These are phyloP conservation scores for Tetrapisispora phaffii DNA, from an alignment of 805 yeast species.

Conservation along the genomic window DNA sequence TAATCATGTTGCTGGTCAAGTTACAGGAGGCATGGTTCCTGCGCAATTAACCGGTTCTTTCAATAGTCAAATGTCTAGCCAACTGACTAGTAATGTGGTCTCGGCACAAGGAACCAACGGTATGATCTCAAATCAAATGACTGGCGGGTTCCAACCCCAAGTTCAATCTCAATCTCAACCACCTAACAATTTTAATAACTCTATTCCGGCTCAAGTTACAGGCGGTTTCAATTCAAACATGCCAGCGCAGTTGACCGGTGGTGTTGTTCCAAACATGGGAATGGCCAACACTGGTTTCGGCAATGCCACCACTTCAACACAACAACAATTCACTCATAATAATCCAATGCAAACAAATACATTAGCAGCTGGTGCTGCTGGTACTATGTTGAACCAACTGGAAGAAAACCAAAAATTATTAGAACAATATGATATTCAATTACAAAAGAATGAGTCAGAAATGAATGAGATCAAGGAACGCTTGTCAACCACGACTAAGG, in stretches of 20 bases:
- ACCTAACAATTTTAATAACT: not conserved
- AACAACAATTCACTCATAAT: not conserved
- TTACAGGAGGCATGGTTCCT: not conserved
- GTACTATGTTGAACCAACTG: not conserved
- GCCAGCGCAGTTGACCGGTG: slow-evolving; percentile 2
- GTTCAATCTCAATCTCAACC: not conserved
- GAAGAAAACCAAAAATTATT: slow-evolving; percentile 61
- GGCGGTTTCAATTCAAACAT: slow-evolving; percentile 1
- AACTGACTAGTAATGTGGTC: not conserved
- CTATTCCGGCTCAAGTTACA: not conserved
- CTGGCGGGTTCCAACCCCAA: not conserved
- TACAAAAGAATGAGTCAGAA: slow-evolving; percentile 71
- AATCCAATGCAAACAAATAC: not conserved
- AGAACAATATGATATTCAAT: slow-evolving; percentile 80
- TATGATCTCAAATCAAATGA: not conserved
- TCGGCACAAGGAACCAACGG: not conserved
- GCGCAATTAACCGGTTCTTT: not conserved
- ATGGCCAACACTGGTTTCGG: not conserved
- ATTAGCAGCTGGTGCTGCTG: not conserved
- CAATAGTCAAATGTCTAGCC: not conserved
- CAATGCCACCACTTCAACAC: not conserved
- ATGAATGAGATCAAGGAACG: slow-evolving; percentile 54
- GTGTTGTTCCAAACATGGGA: not conserved
- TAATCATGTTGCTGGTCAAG: not conserved
- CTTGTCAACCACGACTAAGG: slow-evolving; percentile 66